Percentiles rank a stretch among this genome's conserved stretches.
Conservation (phyloP, 2,329 filamentous ascomycete species). For the Fusarium phyllophilum region DNA sequence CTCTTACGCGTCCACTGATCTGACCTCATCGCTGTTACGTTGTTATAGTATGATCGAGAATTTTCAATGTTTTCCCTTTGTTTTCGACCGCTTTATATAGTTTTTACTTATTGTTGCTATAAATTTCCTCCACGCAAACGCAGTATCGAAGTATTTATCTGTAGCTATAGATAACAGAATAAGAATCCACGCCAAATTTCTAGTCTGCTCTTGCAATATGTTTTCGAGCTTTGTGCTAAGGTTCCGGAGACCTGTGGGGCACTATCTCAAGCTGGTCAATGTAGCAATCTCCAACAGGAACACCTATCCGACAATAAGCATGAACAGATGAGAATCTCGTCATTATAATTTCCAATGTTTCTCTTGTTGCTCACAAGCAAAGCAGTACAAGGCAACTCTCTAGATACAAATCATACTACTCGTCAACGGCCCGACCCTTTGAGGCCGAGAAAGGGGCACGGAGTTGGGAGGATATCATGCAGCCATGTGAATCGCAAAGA, state of each 20-base stretch:
- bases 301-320: background rate
- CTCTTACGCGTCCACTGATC: slow-evolving; percentile 8
- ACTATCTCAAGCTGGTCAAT: background rate
- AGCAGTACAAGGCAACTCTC: background rate
- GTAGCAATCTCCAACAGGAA: background rate
- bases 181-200: slow-evolving; percentile 2
- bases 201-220: background rate
- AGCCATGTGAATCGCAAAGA: slow-evolving; percentile 2
- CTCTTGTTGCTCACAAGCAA: background rate
- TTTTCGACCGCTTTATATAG: background rate
- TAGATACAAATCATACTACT: slow-evolving; percentile 19
- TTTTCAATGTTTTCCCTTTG: background rate
- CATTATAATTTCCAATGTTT: background rate
- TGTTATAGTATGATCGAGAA: background rate
- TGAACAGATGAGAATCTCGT: slow-evolving; percentile 11
- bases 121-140: background rate
- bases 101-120: background rate
- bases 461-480: slow-evolving; percentile 20
- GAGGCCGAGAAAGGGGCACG: slow-evolving; percentile 19
- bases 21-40: background rate
- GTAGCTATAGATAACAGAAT: background rate
- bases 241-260: slow-evolving; percentile 15
- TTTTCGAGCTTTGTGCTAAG: slow-evolving; percentile 1
- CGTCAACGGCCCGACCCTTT: slow-evolving; percentile 34
- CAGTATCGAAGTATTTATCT: background rate